Evolutionary conservation across 805 yeast genomes (phyloP), one percentile per base, ranked within the genome.

Genomic region (Wickerhamiella brachini): DNA sequence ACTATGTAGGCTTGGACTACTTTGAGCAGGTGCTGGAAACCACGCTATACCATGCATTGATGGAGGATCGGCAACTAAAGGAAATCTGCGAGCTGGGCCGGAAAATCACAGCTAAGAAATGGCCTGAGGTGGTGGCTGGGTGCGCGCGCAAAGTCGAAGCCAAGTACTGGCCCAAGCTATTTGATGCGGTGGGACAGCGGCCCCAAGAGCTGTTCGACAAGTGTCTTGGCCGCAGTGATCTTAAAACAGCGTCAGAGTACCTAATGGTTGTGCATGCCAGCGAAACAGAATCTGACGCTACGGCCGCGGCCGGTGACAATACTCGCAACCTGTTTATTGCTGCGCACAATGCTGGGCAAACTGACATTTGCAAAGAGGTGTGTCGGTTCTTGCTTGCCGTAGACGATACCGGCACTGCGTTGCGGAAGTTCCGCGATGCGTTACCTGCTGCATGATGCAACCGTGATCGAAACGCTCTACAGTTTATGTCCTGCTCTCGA

Each of bases 121-220:
- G 47, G 47, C 47, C 29, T 8, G 69, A 66, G 31, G 68, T 71
- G 8, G 55, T 71, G 5, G 69, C 70, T 2, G 68, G 71, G 5
- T 78, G 82, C 57, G 74, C 81, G 34, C 65, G 84, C 31, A 79
- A 79, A 54, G 78, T 78, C 15, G 84, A 79, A 57, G 70, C 74
- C 47, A 71, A 68, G 42, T 75, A 74, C 59, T 79, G 84, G 84
- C 50, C 58, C n/a, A 53, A 54, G 18, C 59, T 71, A 45, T 71
- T 71, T 53, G 62, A 59, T 18, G 60, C 67, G 3, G 61, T 64
- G 1, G 73, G 71, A 1, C 55, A 67, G 18, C 64, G 66, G 10
- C 59, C 63, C 1, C 53, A 51, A 10, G 58, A 67, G 54, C 57
- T 59, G 22, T 59, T 71, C 38, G 70, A 70, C 54, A 54, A 57